Base-by-base conservation (phyloP, 805 yeast species). In the Candida morakotiae region DNA sequence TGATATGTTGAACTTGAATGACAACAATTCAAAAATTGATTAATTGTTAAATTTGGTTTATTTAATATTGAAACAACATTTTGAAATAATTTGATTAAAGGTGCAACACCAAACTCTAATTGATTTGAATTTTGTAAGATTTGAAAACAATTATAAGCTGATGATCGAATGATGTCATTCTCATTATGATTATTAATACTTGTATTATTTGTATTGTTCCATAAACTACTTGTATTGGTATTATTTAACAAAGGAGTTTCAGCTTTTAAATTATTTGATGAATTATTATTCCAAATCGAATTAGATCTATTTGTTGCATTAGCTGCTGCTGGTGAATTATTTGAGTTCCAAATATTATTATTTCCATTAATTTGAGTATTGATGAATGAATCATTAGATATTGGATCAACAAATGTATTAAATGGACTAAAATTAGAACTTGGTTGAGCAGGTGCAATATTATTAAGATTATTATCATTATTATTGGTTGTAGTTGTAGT, bases 141-240 rank as follows among this genome's bases (percentile, higher is more conserved):
- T 28, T 57, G 60, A 32, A 64, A 62, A 3, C 74, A 71, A 33
- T 63, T 60, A 32, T 55, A 52, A 2, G 74, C 65, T 14, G 73
- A 71, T 3, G 59, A 34, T 39, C 69, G 76, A 34, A 74, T 56
- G n/a, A 53, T 42, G 19, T 62, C 69, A 29, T 67, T 67, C 5
- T 38, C 42, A 24, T 30, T 34, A 22, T 13, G 13, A 23, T 19
- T 28, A 7, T 6, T 20, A 9, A 10, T 51, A 9, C 56, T 49
- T 22, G 9, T 34, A 25, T 15, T 21, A n/a, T n/a, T n/a, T n/a
- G n/a, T n/a, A n/a, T n/a, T n/a, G n/a, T n/a, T n/a, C 23, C 31
- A 16, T 17, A 15, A 9, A 10, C 32, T 25, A 14, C 29, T 24
- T 20, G 11, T 26, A 15, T 13, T 22, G 15, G 17, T 14, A 26